These are phyloP conservation scores for Paragyromitra xinjiangensis DNA, from an alignment of 495 filamentous ascomycete species.

Conservation along the genomic window DNA sequence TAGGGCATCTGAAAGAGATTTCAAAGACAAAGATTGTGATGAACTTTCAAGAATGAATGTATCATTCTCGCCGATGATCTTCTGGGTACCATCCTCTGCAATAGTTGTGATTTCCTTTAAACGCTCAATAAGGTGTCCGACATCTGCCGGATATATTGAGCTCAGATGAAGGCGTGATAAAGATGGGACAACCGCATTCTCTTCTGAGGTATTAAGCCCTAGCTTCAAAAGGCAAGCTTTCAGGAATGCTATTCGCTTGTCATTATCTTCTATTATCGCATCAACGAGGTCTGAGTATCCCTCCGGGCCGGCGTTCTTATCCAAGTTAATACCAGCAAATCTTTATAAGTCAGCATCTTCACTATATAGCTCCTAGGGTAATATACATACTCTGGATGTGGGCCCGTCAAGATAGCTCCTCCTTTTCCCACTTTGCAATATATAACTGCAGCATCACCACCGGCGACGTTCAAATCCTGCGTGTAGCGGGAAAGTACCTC, in stretches of 20 bases:
- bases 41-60: conserved; percentile 75
- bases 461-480: conserved; percentile 74
- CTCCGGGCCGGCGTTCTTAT: conserved; percentile 68
- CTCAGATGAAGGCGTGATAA: conserved; percentile 88
- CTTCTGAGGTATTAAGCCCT: conserved; percentile 77
- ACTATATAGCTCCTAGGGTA: not conserved
- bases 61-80: conserved; percentile 85
- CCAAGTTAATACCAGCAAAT: conserved; percentile 83
- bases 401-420: conserved; percentile 79
- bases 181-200: conserved; percentile 75
- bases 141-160: conserved; percentile 69
- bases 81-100: conserved; percentile 70
- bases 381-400: conserved; percentile 86
- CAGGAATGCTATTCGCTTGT: conserved; percentile 75
- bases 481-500: conserved; percentile 83
- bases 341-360: conserved; percentile 61
- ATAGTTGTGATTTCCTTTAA: conserved; percentile 76
- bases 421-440: conserved; percentile 91
- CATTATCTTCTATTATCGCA: conserved; percentile 74
- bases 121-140: conserved; percentile 71
- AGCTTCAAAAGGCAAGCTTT: conserved; percentile 84
- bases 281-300: conserved; percentile 73
- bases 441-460: conserved; percentile 82
- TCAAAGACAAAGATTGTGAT: conserved; percentile 67
- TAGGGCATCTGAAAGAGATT: conserved; percentile 65